Base-by-base conservation (phyloP, 2,329 filamentous ascomycete genomes). In the Pseudonectria buxi region DNA sequence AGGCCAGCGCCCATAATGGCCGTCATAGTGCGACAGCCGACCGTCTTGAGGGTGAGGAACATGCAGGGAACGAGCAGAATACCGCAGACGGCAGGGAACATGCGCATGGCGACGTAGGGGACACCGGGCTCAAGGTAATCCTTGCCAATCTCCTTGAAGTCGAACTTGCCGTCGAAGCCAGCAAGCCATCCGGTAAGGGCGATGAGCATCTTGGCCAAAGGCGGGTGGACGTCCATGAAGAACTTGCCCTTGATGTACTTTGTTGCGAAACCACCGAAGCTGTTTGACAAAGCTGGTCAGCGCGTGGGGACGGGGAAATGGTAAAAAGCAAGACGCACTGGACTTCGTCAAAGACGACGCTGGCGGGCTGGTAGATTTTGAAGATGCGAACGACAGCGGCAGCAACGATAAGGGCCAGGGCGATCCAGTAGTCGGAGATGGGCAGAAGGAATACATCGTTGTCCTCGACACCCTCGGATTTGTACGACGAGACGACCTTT, bases 191-290 rank as follows among this genome's bases (percentile, higher is more conserved):
- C 92, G 45, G 89, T 88, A 41, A 98, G 77, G 34, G 92, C 94
- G 55, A 98, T 90, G 50, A 98, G 80, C 59, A 98, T 78, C 71
- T 98, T 98, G 48, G 92, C 92, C 41, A 98, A 74, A 30, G 92
- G 92, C 24, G 92, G 92, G 60, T 98, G 92, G n/a, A 98, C 92
- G 60, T 98, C 92, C 92, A 98, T 98, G 65, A 98, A 98, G 76
- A 98, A 98, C 61, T 76, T 83, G 56, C 92, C 92, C 72, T 98
- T 96, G 74, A 98, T 96, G 64, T 98, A 98, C 65, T 98, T 98
- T 53, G 85, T 87, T 47, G 92, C 92, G 60, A 98, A 98, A 32
- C 92, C 92, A 61, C 92, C 92, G 62, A 98, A 98, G 67, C 88
- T 95, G 55, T 47, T 45, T 16, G 32, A 45, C 42, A 16, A 32